Base-by-base conservation (phyloP, 73 alveolate genomes). In the Tetrahymena malaccensis region DNA sequence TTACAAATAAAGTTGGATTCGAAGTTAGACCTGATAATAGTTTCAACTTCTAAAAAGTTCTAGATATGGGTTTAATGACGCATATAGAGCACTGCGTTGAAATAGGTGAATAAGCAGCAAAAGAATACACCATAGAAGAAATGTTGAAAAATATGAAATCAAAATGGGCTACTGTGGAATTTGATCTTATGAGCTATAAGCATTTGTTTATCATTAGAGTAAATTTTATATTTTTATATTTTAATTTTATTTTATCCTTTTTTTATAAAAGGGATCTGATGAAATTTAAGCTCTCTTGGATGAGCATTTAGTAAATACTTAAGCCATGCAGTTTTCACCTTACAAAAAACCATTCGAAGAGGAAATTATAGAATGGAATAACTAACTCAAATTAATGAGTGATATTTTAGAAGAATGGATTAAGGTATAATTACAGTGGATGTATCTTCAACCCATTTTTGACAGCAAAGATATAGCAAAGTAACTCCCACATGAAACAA, bases 371-470 rank as follows among this genome's bases (percentile, higher is more conserved):
- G 99, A 99, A 94, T 99, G 99, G 99, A 99, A 99, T 96, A 97
- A 98, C 34, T 99, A 99, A 89, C 97, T 99, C 95, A 98, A 99
- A 98, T 95, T 97, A 85, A 99, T 99, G 44, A 98, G 99, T 25
- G 99, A 99, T 94, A 99, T 99, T 33, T 97, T 99, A 94, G 99
- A 99, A 96, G 99, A 99, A 96, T 99, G 99, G 99, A 96, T 97
- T 93, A 98, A 98, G 97, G 98, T 99, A 96, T 98, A 99, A 93
- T 98, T 99, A 56, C 95, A 99, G 95, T 99, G 99, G 99, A 98
- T 98, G 98, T 99, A 99, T 96, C 96, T 99, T 85, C 98, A 99
- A 93, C 99, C 99, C 17, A 99, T 98, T 96, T 98, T 98, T 95
- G 99, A 99, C 94, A 97, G 99, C 22, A 99, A 99, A 21, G 99